Evolutionary conservation across 2,329 filamentous ascomycete species (phyloP), one percentile per base, ranked within the genome.

Genomic region (Ophiostoma tasmaniense): DNA sequence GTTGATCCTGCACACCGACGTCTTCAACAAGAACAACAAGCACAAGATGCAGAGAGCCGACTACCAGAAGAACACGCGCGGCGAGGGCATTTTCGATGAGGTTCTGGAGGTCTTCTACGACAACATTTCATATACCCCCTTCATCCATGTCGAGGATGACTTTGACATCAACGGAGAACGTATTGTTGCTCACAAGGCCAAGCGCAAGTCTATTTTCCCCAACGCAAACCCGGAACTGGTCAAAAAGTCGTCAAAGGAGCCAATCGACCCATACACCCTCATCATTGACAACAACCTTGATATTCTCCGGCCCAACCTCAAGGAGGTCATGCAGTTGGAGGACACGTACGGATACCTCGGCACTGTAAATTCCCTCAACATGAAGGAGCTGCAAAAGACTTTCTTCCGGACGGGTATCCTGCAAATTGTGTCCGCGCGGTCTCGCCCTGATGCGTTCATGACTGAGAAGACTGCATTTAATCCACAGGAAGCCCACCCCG

Each of bases 21-120:
- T 96, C n/a, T 98, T 98, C 86, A 99, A 99, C 83, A 97, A 96
- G 80, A 99, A 98, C 81, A 98, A 98, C 81, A 98, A 98, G 80
- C 87, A 95, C 78, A 99, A 99, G 79, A 99, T 99, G 95, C 93
- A 96, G 76, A 96, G 96, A 76, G 81, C 85, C 0, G 95, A 98
- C 75, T 99, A 99, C 78, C 84, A 98, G 74, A 97, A 96, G 79
- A 98, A 98, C 77, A 96, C 93, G 0, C 89, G 88, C 28, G 93
- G 91, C 2, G 93, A 98, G 76, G 92, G 92, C 17, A 91, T 98
- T n/a, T 91, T 91, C 67, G 91, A 96, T 73, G 94, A 98, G 73
- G 91, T 98, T 59, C 82, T 98, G 17, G 93, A 93, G 75, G 97
- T 94, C 76, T 96, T 99, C 76, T 99, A 98, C 79, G 95, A 99